Base-by-base conservation (phyloP, 2,329 filamentous ascomycete species). In the Diatrype stigma region DNA sequence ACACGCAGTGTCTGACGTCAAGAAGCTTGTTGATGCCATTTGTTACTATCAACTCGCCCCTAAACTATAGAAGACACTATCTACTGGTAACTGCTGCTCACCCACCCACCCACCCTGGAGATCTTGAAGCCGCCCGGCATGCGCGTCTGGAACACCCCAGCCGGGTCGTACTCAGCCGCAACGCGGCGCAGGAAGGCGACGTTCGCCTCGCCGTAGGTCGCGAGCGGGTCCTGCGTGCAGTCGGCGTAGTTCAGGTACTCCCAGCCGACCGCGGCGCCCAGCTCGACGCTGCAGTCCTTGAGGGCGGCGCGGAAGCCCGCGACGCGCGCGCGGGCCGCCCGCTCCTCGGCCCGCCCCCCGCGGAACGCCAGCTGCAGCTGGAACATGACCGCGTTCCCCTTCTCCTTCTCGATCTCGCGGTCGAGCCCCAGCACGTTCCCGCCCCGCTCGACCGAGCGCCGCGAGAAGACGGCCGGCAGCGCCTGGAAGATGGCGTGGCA, bases 391-490 rank as follows among this genome's bases (percentile, higher is more conserved):
- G 62, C 63, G 50, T 30, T 30, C 26, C 10, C 6, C 26, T 63
- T 56, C 55, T 61, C 63, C 49, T 30, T 30, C 26, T 30, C 6
- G 6, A 63, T 56, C 55, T 61, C 52, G 14, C 49, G 65, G 59
- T 68, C 65, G 11, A 75, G 58, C 3, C 68, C 69, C 30, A 74
- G 61, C 45, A 75, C 65, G 54, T 72, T 73, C 38, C 69, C 70
- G 49, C 73, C 69, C 46, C 63, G 67, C 32, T 63, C 62, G 5
- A 52, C 52, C 26, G 67, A 69, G 14, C 69, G 58, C 47, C 64
- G 54, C 45, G 60, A 63, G 52, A 69, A 66, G 3, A 69, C 56
- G n/a, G 66, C 65, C 12, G 73, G 68, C 23, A 75, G 63, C 23
- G 71, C 62, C 55, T 72, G 69, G 47, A 70, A 67, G 6, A 66